phyloP scores from a whole-genome alignment of 768 basidiomycete genomes.

The Serendipita sp. region DNA sequence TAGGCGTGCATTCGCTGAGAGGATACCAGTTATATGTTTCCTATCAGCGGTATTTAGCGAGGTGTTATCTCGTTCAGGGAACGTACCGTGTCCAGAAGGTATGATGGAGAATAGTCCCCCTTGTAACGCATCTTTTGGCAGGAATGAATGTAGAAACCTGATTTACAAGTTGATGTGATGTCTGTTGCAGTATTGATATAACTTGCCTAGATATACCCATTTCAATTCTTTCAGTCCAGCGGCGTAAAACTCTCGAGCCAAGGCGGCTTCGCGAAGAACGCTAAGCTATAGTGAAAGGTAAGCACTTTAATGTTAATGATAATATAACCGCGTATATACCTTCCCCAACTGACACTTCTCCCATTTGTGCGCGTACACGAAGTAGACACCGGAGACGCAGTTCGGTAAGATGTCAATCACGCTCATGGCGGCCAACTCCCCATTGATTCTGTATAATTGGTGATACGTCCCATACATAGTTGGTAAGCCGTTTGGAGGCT shows the following conservation, averaged over 20 bases:
- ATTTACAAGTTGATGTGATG: background rate
- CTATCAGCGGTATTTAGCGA: slow-evolving; percentile 23
- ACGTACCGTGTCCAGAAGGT: slow-evolving; percentile 67
- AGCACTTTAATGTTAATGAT: background rate
- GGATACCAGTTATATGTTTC: slow-evolving; percentile 68
- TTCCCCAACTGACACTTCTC: slow-evolving; percentile 64
- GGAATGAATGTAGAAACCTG: slow-evolving; percentile 85
- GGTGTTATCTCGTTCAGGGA: background rate
- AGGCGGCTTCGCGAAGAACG: slow-evolving; percentile 62
- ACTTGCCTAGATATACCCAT: slow-evolving; percentile 75
- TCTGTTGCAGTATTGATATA: background rate
- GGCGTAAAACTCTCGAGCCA: slow-evolving; percentile 58
- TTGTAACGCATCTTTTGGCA: slow-evolving; percentile 96
- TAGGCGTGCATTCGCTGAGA: slow-evolving; percentile 36
- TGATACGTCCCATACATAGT: slow-evolving; percentile 83
- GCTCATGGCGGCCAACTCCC: slow-evolving; percentile 63
- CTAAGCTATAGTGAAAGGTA: slow-evolving; percentile 38
- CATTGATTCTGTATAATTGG: slow-evolving; percentile 73
- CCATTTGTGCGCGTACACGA: slow-evolving; percentile 67
- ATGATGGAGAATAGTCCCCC: slow-evolving; percentile 81
- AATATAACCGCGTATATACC: slow-evolving; percentile 23
- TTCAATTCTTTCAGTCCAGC: slow-evolving; percentile 49
- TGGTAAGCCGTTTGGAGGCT: slow-evolving; percentile 40
- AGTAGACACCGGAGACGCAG: slow-evolving; percentile 77
- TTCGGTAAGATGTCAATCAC: slow-evolving; percentile 81